phyloP scores from a whole-genome alignment of 345 rosid species.

The Salix suchowensis region DNA sequence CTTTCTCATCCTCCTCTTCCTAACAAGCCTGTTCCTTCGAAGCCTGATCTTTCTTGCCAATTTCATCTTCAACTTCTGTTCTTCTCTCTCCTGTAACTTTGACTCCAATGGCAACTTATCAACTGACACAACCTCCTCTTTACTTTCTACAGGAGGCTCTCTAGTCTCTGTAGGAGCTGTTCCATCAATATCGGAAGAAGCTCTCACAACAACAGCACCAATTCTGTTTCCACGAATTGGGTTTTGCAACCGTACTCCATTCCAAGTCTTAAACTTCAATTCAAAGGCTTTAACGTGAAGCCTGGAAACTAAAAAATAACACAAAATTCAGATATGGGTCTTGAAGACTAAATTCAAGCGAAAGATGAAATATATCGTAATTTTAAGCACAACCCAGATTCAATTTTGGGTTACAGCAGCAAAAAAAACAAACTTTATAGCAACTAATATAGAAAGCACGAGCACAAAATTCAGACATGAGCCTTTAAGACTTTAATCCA shows the following conservation, averaged over 20 bases:
- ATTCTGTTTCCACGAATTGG: neutral
- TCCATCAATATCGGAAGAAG: slow-evolving; percentile 2
- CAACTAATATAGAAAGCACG: neutral
- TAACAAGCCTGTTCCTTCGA: slow-evolving; percentile 69
- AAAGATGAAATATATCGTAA: neutral
- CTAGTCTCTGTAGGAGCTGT: slow-evolving; percentile 11
- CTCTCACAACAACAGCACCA: neutral
- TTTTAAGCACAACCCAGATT: neutral
- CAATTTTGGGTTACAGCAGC: neutral
- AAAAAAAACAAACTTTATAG: neutral
- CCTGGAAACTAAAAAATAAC: slow-evolving; percentile 11
- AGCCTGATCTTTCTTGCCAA: slow-evolving; percentile 78
- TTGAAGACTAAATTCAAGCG: neutral
- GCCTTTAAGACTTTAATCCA: neutral
- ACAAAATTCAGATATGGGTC: neutral
- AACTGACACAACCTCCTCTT: slow-evolving; percentile 39
- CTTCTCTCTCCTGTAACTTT: slow-evolving; percentile 58
- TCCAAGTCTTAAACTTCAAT: neutral
- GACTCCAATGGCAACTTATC: slow-evolving; percentile 70
- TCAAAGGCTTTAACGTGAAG: neutral
- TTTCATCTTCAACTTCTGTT: slow-evolving; percentile 79
- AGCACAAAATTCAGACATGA: neutral
- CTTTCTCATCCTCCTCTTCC: slow-evolving; percentile 85
- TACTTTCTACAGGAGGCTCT: slow-evolving; percentile 32
- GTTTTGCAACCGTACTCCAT: neutral